phyloP scores from a whole-genome alignment of 208 protist genomes.

The Vickermania ingenoplastis region DNA sequence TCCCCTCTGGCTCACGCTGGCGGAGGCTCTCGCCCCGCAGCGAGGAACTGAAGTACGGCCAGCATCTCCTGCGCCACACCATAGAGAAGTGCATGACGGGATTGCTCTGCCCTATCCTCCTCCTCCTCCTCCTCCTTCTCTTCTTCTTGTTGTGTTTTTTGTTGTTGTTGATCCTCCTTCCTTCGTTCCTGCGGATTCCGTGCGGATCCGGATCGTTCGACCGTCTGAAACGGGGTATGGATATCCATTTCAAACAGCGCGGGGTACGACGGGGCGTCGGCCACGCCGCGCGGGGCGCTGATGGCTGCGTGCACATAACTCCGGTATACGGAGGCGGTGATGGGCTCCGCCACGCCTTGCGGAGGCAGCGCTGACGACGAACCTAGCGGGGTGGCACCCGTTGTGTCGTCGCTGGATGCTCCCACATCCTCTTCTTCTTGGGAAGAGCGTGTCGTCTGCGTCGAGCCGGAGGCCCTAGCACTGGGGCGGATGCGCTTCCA shows the following conservation, averaged over 20 bases:
- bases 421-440: background rate
- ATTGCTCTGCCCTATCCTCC: too few species aligned
- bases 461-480: slow-evolving; percentile 7
- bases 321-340: background rate
- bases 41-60: slow-evolving; percentile 42
- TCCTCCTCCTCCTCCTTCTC: too few species aligned
- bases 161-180: background rate
- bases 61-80: slow-evolving; percentile 41
- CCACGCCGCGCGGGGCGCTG: background rate
- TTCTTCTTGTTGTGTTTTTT: too few species aligned
- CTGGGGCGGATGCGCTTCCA: slow-evolving; percentile 21
- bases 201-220: background rate
- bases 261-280: background rate
- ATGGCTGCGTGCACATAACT: background rate
- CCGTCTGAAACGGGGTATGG: background rate
- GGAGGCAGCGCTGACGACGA: too few species aligned
- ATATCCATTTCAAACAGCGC: background rate
- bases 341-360: background rate
- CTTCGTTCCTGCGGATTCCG: too few species aligned
- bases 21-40: slow-evolving; percentile 11
- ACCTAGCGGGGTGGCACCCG: too few species aligned
- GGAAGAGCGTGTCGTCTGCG: background rate
- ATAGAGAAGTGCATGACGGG: slow-evolving; percentile 29
- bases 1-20: too few species aligned
- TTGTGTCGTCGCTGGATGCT: too few species aligned